Base-by-base conservation (phyloP, 2,329 filamentous ascomycete species). In the Pseudogymnoascus sp. region DNA sequence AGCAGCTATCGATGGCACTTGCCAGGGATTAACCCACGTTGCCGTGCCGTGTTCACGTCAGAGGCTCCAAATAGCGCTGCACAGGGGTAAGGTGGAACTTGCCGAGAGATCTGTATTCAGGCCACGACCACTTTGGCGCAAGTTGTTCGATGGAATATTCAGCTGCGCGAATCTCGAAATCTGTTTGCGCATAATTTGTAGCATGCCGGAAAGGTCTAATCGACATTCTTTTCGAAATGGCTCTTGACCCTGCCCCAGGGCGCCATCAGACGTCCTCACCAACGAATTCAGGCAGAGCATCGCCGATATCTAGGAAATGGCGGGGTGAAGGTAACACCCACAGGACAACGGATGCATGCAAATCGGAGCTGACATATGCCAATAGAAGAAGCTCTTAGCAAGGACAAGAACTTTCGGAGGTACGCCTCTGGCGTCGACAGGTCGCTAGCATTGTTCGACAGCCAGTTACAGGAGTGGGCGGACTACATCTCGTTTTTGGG, bases 401-500 rank as follows among this genome's bases (percentile, higher is more conserved):
- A 84, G 73, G 85, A 87, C 74, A 87, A 87, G 73, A 75, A 81
- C 60, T 93, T 90, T 73, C 90, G 92, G 67, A 89, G 92, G 74
- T 99, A 97, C 84, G 91, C 92, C 48, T 85, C 87, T 58, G 89
- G 86, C 63, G 87, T 99, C 67, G 93, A 97, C 71, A 86, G 92
- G 74, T 89, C 92, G 35, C 82, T 99, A 65, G 84, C 89, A 52
- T 81, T 96, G 35, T 99, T 97, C 78, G 94, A 99, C 73, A 92
- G 90, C 13, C 87, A 91, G 31, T 81, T 97, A 68, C 92, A 97
- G 76, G 94, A 99, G 85, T 99, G 94, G 94, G 94, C 95, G 58
- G 94, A 99, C 77, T 99, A 99, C 73, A 99, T 99, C 71, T 96
- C 93, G 15, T 99, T 97, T 73, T 78, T 99, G 62, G 95, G 90